Evolutionary conservation across 345 rosid species (phyloP), one percentile per base, ranked within the genome.

Genomic region (Syzygium aqueum): DNA sequence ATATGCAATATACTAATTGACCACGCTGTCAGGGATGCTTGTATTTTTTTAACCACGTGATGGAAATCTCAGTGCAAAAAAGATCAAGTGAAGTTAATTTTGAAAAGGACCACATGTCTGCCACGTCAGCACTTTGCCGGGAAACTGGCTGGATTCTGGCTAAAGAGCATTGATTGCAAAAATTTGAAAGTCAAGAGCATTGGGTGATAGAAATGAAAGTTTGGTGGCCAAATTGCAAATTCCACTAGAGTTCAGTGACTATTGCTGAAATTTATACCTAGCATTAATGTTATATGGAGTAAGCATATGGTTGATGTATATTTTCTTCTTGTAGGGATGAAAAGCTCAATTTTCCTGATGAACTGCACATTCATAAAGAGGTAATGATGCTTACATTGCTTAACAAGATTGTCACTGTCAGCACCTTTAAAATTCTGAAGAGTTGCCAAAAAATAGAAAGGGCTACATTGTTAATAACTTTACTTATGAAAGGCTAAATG

Each of bases 281-380:
- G 80, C 37, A 17, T 2, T 33, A 33, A 33, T 67, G 25, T 67
- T 21, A 8, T 33, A 6, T 17, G 25, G 80, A 17, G 13, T 67
- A 67, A 67, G 13, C 78, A 17, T 67, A 8, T 4, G 43, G 80
- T 67, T 67, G 80, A 67, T 33, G 43, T 61, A 56, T 77, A 46
- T 14, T 85, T 85, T 53, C 33, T 19, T 84, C 46, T 53, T 92
- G 83, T 85, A 95, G 98, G 98, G 94, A 95, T 84, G 96, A 97
- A 88, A 92, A 89, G 90, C 99, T 97, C 53, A 93, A 93, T 67
- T 96, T 97, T 85, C 96, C 98, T 0, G 89, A 92, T 50, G 94
- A 93, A 40, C 88, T 92, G 85, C 93, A 91, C 86, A 90, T 92
- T 56, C 95, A 95, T 89, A 88, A 92, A 86, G 96, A 94, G 93